Conservation (phyloP, 768 basidiomycete genomes). For the Pulveroboletus ravenelii region DNA sequence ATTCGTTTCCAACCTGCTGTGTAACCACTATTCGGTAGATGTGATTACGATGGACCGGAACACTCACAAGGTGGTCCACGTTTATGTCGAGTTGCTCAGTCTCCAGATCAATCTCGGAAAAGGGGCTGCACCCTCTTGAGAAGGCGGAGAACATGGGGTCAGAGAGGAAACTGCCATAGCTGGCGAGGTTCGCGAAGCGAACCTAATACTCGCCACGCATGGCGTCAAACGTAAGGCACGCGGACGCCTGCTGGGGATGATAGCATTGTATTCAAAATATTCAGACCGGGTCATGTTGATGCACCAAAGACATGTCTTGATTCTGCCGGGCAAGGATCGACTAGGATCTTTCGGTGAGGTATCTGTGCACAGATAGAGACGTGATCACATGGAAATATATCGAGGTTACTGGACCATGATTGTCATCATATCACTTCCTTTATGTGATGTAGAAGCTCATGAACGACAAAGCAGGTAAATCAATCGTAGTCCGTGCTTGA, state of each 20-base stretch:
- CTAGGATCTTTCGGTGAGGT: too few relatives aligned
- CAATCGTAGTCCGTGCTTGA: neutral
- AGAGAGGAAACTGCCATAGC: neutral
- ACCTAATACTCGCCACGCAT: too few relatives aligned
- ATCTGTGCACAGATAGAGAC: neutral
- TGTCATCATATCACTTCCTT: neutral
- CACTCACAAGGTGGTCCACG: neutral
- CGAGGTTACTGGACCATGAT: neutral
- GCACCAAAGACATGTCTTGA: neutral
- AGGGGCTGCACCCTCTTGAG: too few relatives aligned
- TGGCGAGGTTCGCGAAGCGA: too few relatives aligned
- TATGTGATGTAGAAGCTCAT: conserved; percentile 68
- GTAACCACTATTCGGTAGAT: neutral
- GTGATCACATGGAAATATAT: conserved; percentile 88
- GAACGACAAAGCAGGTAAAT: conserved; percentile 84
- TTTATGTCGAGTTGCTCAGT: neutral
- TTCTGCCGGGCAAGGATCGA: neutral
- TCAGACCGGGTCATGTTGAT: too few relatives aligned
- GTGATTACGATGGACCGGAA: neutral
- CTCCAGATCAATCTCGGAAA: neutral
- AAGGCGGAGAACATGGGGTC: neutral
- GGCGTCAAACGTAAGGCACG: neutral
- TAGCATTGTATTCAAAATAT: neutral
- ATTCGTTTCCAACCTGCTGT: neutral
- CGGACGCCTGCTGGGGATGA: neutral